phyloP scores from a whole-genome alignment of 345 rosid species.

The Jatropha curcas region DNA sequence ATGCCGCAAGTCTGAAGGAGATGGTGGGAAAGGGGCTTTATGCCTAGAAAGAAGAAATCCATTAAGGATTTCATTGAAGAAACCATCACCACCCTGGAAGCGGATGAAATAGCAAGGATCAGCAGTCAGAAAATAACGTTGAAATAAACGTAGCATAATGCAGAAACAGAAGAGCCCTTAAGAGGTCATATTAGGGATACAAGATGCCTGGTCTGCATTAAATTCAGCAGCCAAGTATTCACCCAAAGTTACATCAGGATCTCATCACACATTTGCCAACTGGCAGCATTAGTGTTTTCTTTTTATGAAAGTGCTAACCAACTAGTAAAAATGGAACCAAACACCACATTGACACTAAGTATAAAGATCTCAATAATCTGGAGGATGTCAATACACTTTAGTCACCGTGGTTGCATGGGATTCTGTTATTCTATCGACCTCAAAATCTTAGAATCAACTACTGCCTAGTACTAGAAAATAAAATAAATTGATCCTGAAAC shows the following conservation, averaged over 20 bases:
- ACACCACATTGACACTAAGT: not conserved
- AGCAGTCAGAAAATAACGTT: not conserved
- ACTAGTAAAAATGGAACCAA: not conserved
- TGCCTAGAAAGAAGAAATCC: conserved; percentile 78
- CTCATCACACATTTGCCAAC: not conserved
- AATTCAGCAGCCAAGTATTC: not conserved
- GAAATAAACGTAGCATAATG: not conserved
- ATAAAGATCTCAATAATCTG: not conserved
- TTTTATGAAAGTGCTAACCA: not conserved
- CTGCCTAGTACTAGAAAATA: conserved; percentile 1
- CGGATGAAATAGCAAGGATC: conserved; percentile 21
- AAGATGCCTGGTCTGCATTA: conserved; percentile 1
- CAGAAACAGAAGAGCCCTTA: not conserved
- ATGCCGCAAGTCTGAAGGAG: conserved; percentile 56
- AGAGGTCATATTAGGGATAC: not conserved
- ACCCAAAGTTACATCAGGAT: not conserved
- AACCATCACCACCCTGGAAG: conserved; percentile 93
- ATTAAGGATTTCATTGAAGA: conserved; percentile 88
- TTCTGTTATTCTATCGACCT: not conserved
- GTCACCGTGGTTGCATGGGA: conserved; percentile 1
- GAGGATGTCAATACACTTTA: not conserved
- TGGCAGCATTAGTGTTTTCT: not conserved
- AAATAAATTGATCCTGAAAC: conserved; percentile 26
- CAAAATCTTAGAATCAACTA: conserved; percentile 7
- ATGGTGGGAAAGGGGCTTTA: conserved; percentile 80